These are phyloP conservation scores for Leishmania amazonensis DNA, from an alignment of 208 protist genomes.

Conservation along the genomic window DNA sequence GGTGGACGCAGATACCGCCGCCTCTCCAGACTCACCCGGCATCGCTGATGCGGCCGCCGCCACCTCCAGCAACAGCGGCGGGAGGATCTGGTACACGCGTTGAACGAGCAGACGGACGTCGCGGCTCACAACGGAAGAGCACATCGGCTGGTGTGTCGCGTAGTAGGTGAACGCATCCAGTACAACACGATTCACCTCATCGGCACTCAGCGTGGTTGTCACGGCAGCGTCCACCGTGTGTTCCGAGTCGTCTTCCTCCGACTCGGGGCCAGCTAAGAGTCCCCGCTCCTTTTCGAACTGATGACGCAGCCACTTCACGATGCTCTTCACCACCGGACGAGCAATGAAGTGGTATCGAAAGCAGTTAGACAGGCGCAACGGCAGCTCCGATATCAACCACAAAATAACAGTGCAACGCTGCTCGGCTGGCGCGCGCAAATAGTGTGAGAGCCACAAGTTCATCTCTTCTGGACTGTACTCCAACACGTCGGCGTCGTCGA, in stretches of 20 bases:
- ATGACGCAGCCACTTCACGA: constrained; percentile 51
- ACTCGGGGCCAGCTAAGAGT: not conserved
- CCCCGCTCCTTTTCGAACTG: constrained; percentile 24
- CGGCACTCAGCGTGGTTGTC: constrained; percentile 11
- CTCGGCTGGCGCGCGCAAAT: constrained; percentile 17
- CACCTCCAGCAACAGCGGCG: constrained; percentile 38
- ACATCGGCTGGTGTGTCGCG: constrained; percentile 76
- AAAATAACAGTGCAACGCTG: constrained; percentile 42
- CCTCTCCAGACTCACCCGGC: not conserved
- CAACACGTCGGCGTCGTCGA: constrained; percentile 82
- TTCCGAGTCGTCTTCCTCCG: constrained; percentile 2
- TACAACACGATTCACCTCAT: constrained; percentile 18
- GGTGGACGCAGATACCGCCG: not conserved
- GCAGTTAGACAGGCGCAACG: constrained; percentile 66
- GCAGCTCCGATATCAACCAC: constrained; percentile 78
- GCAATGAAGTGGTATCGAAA: constrained; percentile 81
- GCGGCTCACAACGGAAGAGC: constrained; percentile 55
- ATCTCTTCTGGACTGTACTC: constrained; percentile 43
- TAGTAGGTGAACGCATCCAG: constrained; percentile 63
- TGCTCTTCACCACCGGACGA: constrained; percentile 32
- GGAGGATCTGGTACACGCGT: constrained; percentile 66
- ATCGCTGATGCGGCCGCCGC: not conserved
- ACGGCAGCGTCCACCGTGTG: not conserved
- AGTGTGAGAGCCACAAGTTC: constrained; percentile 64
- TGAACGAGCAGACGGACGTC: constrained; percentile 66